Evolutionary conservation across 2,329 filamentous ascomycete genomes (phyloP).

Genomic region (Dendrostoma leiphaemia): DNA sequence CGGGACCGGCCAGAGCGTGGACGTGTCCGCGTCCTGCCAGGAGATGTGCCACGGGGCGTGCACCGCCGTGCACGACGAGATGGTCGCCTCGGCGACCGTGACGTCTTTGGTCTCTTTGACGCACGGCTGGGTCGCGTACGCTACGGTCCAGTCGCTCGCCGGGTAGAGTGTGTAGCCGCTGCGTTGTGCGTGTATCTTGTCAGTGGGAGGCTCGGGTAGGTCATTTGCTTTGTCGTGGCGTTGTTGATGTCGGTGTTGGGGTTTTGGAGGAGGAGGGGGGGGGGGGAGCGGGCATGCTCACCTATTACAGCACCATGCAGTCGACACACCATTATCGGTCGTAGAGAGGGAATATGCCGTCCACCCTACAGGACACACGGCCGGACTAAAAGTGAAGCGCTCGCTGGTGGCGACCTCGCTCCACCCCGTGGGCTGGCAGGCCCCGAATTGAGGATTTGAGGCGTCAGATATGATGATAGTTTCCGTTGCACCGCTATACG

Average conservation of each 20-base stretch:
- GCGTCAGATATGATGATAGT: not conserved
- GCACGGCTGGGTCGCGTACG: not conserved
- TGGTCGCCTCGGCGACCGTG: not conserved
- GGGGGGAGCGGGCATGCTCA: no score
- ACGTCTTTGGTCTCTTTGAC: not conserved
- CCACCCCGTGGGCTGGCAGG: not conserved
- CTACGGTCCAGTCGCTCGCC: not conserved
- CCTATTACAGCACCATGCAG: not conserved
- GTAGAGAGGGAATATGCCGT: not conserved
- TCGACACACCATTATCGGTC: not conserved
- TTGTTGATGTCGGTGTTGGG: no score
- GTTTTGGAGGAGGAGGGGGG: no score
- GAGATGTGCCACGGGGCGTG: not conserved
- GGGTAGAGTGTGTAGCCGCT: not conserved
- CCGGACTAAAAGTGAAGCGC: not conserved
- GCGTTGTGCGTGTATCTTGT: not conserved
- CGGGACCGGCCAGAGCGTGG: not conserved
- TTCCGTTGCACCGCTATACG: not conserved
- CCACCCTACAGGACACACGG: not conserved
- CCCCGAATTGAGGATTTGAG: not conserved
- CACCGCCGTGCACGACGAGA: not conserved
- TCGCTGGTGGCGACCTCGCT: not conserved
- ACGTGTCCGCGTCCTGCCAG: not conserved
- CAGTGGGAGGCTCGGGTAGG: no score
- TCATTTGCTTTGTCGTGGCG: no score